A percentile compares a stretch with the other conserved stretches of the same genome.
Evolutionary conservation across 768 basidiomycete genomes (phyloP).

Genomic region (Postia placenta): DNA sequence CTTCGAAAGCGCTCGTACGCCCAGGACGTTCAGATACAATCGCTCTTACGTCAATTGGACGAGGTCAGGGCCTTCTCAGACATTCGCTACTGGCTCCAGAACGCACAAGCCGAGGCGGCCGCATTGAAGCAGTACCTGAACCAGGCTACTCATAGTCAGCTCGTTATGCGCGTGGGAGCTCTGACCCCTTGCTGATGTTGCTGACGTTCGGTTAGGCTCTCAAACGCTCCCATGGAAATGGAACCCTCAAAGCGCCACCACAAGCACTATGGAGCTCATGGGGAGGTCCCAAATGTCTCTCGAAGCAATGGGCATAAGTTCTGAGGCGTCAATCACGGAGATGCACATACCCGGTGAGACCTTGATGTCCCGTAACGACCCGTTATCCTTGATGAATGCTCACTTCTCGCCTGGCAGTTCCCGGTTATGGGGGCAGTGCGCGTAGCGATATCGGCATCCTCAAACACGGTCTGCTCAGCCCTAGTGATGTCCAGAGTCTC

Average conservation of each 20-base stretch:
- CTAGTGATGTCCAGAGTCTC: slow-evolving; percentile 15
- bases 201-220: no score
- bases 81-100: slow-evolving; percentile 14
- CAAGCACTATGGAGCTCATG: no score
- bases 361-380: no score
- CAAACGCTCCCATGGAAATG: no score
- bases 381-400: slow-evolving; percentile 41
- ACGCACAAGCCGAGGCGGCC: background rate
- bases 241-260: no score
- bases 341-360: no score
- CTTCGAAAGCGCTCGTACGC: slow-evolving; percentile 37
- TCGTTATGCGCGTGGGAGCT: no score
- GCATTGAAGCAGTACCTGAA: slow-evolving; percentile 10
- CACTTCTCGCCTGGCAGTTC: slow-evolving; percentile 26
- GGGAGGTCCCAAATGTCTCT: no score
- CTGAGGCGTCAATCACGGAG: no score
- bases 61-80: slow-evolving; percentile 4
- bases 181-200: no score
- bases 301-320: no score
- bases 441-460: background rate
- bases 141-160: no score
- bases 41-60: slow-evolving; percentile 8
- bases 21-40: slow-evolving; percentile 9
- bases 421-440: background rate
- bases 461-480: background rate